A percentile compares a stretch with the other conserved stretches of the same genome.
These are phyloP conservation scores for Aegilops speltoides DNA, from an alignment of 176 grass and related monocot genomes.

Conservation along the genomic window DNA sequence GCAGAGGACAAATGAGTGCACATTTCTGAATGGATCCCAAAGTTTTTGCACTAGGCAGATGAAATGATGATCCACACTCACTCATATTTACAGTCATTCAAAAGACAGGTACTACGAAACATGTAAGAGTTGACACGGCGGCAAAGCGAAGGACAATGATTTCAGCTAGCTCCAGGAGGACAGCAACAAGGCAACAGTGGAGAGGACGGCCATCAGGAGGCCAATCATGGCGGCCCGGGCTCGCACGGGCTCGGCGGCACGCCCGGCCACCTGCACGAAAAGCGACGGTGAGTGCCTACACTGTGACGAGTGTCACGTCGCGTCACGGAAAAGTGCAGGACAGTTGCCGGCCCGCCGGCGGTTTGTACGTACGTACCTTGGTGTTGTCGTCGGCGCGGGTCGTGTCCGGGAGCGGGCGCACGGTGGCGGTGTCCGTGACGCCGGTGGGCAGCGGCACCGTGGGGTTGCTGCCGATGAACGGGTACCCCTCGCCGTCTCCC, in stretches of 20 bases:
- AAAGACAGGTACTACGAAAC: not conserved
- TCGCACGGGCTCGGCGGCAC: not conserved
- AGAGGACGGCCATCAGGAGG: not conserved
- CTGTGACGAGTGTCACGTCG: not conserved
- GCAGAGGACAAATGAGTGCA: not conserved
- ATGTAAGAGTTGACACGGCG: not conserved
- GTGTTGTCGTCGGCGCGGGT: not conserved
- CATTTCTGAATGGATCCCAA: not conserved
- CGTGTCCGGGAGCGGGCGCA: constrained; percentile 41
- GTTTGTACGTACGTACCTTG: constrained; percentile 2
- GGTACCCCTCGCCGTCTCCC: constrained; percentile 37
- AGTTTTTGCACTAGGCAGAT: not conserved
- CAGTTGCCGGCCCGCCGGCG: too few species aligned
- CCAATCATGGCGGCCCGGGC: constrained; percentile 27
- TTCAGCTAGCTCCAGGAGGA: not conserved
- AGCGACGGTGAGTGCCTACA: not conserved
- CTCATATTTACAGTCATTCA: constrained; percentile 16
- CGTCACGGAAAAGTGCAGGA: not conserved
- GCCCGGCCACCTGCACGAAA: constrained; percentile 37
- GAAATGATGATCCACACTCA: not conserved
- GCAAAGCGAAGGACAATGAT: not conserved
- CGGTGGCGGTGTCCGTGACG: constrained; percentile 43
- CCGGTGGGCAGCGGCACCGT: constrained; percentile 57
- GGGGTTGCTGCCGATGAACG: constrained; percentile 60
- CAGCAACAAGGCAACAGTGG: not conserved